Base-by-base conservation (phyloP, 2,329 filamentous ascomycete genomes). In the Chaetomium strumarium region DNA sequence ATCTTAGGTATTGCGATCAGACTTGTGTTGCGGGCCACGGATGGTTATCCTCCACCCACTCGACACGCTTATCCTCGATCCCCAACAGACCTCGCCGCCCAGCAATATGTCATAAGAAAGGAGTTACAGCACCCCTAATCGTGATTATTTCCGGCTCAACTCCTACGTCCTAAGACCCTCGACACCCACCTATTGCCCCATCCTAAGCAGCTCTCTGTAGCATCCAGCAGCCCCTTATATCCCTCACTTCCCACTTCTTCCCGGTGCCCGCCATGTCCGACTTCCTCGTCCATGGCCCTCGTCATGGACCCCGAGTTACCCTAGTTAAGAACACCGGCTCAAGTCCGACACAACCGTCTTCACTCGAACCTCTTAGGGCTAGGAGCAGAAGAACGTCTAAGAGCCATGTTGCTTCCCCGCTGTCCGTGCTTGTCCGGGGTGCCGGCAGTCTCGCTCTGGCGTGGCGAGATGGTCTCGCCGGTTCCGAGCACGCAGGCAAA, bases 401-500 rank as follows among this genome's bases (percentile, higher is more conserved):
- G 16, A 45, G 45, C 36, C 52, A 49, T 42, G 55, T 44, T 42
- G 37, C 47, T 33, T 51, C 49, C 41, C 40, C 40, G 5, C 51
- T 66, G 13, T 58, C 62, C 2, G 60, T 47, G 46, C 51, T 65
- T 33, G 49, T 66, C 17, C 60, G 55, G n/a, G 49, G 55, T 10
- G 73, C 72, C 38, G 71, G 73, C 51, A 68, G 70, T 49, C 62
- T 71, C 12, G 66, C 75, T 46, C 64, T 71, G n/a, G 73, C 72
- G 49, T 75, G 75, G 59, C 75, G 72, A 53, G 78, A 81, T 70
- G 78, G 76, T n/a, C 64, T 78, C 16, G 74, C 74, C 1, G 67
- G 70, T 44, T 71, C 77, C 33, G 71, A 84, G 58, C 72, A 78
- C 13, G 70, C 74, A 30, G 68, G 73, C 39, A 70, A 66, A 53